These are phyloP conservation scores for Zopfia rhizophila DNA, from an alignment of 2,329 filamentous ascomycete species.

Conservation along the genomic window DNA sequence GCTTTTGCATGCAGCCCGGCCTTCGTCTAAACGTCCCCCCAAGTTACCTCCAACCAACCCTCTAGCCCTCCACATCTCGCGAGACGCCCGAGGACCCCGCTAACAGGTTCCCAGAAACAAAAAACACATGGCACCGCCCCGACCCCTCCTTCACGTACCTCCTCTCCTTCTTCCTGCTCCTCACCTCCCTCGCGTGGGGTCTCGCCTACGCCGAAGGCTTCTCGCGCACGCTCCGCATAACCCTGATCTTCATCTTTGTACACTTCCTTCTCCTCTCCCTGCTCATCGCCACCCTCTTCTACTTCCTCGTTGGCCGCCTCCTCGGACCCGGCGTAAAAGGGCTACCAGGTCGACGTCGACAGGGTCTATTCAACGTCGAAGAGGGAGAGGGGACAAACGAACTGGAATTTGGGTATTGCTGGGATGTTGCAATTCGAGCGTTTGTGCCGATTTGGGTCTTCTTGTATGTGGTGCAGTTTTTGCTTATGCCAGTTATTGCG, in stretches of 20 bases:
- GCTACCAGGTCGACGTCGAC: constrained; percentile 61
- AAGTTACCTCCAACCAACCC: not conserved
- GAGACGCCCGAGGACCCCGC: not conserved
- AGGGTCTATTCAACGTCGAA: constrained; percentile 67
- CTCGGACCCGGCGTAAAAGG: constrained; percentile 67
- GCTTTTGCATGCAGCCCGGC: no score
- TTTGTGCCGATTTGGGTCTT: constrained; percentile 76
- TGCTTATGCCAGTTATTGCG: constrained; percentile 70
- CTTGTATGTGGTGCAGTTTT: constrained; percentile 73
- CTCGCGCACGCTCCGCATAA: constrained; percentile 55
- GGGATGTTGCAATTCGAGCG: constrained; percentile 74
- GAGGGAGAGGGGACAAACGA: constrained; percentile 64
- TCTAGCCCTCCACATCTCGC: not conserved
- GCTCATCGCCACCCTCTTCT: constrained; percentile 69
- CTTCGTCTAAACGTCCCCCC: not conserved
- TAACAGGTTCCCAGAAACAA: constrained; percentile 64
- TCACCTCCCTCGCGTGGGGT: constrained; percentile 68
- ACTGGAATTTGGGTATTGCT: constrained; percentile 76
- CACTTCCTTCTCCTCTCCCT: constrained; percentile 72
- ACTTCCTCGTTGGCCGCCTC: constrained; percentile 70
- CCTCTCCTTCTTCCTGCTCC: constrained; percentile 70
- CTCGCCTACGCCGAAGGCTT: constrained; percentile 63
- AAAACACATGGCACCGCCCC: constrained; percentile 75
- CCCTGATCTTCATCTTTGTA: constrained; percentile 61
- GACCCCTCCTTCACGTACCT: constrained; percentile 77